Conservation (phyloP, 805 yeast species). For the Yarrowia porcina region DNA sequence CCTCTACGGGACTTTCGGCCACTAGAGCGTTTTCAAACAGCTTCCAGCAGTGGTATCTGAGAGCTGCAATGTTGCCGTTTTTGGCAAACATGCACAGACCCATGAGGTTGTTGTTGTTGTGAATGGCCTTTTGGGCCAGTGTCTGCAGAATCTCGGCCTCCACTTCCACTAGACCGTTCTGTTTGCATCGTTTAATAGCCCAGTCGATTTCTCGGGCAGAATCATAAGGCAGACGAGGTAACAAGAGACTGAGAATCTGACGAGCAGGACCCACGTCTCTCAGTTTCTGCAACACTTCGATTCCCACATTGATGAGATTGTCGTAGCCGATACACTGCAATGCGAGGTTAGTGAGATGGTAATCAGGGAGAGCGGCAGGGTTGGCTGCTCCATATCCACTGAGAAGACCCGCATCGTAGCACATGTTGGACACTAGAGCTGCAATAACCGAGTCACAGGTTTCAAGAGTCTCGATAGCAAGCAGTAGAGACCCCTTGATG, state of each 20-base stretch:
- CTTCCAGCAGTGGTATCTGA: conserved; percentile 33
- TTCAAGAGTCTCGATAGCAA: conserved; percentile 32
- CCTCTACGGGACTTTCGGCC: conserved; percentile 19
- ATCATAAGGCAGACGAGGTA: conserved; percentile 2
- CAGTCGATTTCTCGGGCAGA: not conserved
- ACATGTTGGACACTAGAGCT: conserved; percentile 35
- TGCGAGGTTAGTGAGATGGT: conserved; percentile 27
- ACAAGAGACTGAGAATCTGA: conserved; percentile 11
- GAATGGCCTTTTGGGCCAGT: conserved; percentile 21
- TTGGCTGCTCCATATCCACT: conserved; percentile 31
- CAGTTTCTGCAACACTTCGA: not conserved
- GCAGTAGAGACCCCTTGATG: conserved; percentile 33
- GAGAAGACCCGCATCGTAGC: conserved; percentile 34
- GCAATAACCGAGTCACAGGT: conserved; percentile 35
- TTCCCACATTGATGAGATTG: conserved; percentile 26
- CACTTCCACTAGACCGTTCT: conserved; percentile 9
- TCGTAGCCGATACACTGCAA: conserved; percentile 17
- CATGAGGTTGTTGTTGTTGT: conserved; percentile 27
- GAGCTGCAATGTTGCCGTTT: conserved; percentile 29
- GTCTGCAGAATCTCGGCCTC: not conserved
- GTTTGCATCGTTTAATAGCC: not conserved
- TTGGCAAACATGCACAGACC: conserved; percentile 34
- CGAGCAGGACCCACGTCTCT: not conserved
- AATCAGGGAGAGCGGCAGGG: conserved; percentile 7
- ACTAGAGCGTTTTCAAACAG: conserved; percentile 33